Percentiles rank a stretch among this genome's conserved stretches.
Conservation (phyloP, 1,139 yeast genomes). For the Saccharomyces hybrid region DNA sequence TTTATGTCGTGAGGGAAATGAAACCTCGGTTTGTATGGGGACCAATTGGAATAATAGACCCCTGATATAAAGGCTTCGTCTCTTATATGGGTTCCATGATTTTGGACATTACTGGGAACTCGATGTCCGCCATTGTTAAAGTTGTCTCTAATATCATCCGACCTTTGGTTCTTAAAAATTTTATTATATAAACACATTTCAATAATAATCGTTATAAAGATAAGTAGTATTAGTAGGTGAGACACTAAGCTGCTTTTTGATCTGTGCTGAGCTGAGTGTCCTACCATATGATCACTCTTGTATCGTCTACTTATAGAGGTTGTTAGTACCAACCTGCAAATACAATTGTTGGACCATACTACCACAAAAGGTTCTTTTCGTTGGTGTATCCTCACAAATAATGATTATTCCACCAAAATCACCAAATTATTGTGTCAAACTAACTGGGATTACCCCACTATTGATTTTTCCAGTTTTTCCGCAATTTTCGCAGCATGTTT, state of each 20-base stretch:
- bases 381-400: not conserved
- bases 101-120: not conserved
- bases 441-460: not conserved
- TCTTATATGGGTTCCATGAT: not conserved
- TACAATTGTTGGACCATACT: not conserved
- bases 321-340: not conserved
- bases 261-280: not conserved
- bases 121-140: not conserved
- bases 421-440: not conserved
- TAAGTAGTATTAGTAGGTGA: not conserved
- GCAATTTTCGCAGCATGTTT: not conserved
- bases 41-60: conserved; percentile 59
- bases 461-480: not conserved
- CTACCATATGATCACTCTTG: not conserved
- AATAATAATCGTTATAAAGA: conserved; percentile 1
- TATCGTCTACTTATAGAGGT: not conserved
- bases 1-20: conserved; percentile 68
- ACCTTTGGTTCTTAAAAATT: conserved; percentile 7
- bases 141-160: conserved; percentile 6
- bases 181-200: conserved; percentile 14
- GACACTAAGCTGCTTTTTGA: not conserved
- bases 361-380: not conserved
- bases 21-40: conserved; percentile 51
- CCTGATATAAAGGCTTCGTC: conserved; percentile 23
- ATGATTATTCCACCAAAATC: not conserved